phyloP scores from a whole-genome alignment of 2,329 filamentous ascomycete genomes.

The Ceratocystis variospora region DNA sequence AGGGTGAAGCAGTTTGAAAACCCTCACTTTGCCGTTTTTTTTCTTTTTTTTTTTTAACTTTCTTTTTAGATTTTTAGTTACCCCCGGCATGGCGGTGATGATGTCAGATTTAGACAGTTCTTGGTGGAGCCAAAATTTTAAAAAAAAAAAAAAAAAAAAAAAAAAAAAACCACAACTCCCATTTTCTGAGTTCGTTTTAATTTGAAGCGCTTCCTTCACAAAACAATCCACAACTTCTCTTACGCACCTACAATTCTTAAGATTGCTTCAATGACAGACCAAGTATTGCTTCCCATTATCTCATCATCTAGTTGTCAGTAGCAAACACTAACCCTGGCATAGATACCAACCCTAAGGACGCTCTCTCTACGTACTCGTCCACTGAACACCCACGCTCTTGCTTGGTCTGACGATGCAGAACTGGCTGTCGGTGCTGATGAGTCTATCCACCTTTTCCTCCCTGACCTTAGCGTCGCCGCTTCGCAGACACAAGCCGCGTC shows the following conservation, averaged over 20 bases:
- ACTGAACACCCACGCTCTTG: slow-evolving; percentile 31
- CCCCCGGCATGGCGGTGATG: background rate
- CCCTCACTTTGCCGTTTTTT: no score
- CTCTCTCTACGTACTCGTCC: slow-evolving; percentile 33
- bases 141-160: background rate
- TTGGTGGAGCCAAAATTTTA: background rate
- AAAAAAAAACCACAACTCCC: background rate
- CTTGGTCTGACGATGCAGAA: slow-evolving; percentile 46
- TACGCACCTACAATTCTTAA: background rate
- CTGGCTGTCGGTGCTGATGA: slow-evolving; percentile 45
- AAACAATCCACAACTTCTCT: background rate
- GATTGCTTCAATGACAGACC: slow-evolving; percentile 8
- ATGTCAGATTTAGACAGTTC: background rate
- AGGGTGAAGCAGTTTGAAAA: no score
- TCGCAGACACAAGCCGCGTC: slow-evolving; percentile 10
- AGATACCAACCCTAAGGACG: slow-evolving; percentile 36
- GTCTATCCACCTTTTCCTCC: slow-evolving; percentile 38
- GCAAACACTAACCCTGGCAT: slow-evolving; percentile 10
- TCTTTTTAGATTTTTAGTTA: background rate
- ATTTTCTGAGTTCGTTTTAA: background rate
- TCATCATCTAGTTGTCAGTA: background rate
- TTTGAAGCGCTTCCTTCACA: background rate
- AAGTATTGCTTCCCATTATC: background rate
- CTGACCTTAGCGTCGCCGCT: slow-evolving; percentile 29
- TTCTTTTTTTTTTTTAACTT: background rate